A percentile compares a stretch with the other conserved stretches of the same genome.
These are phyloP conservation scores for Mucor piriformis DNA, from an alignment of 371 early-diverging fungal species.

Conservation along the genomic window DNA sequence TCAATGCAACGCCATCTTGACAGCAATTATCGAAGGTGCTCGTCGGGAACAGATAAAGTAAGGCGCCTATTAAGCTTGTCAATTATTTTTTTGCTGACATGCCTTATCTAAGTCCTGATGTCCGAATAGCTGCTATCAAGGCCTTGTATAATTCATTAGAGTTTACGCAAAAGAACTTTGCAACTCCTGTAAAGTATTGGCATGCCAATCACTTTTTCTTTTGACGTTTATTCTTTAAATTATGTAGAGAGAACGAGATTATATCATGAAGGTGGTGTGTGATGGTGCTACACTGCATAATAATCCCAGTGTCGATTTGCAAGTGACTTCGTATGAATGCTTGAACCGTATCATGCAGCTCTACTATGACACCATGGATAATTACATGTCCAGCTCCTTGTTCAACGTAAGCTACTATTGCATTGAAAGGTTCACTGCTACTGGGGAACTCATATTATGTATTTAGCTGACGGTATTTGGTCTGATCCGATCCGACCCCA, in stretches of 20 bases:
- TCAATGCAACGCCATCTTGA: slow-evolving; percentile 4
- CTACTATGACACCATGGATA: slow-evolving; percentile 4
- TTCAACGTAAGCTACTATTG: slow-evolving; percentile 8
- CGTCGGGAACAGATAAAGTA: slow-evolving; percentile 3
- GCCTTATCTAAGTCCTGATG: not conserved
- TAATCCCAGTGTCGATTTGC: not conserved
- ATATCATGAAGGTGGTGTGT: slow-evolving; percentile 9
- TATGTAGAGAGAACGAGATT: slow-evolving; percentile 6
- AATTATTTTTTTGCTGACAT: too few species aligned
- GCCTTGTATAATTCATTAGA: slow-evolving; percentile 3
- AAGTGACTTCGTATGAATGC: slow-evolving; percentile 6
- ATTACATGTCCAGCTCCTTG: slow-evolving; percentile 5
- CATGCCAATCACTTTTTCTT: too few species aligned
- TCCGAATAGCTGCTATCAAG: not conserved
- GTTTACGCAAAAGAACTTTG: not conserved
- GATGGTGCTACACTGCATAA: slow-evolving; percentile 6
- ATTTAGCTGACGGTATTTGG: slow-evolving; percentile 7
- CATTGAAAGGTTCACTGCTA: too few species aligned
- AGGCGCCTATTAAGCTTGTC: too few species aligned
- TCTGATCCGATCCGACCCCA: not conserved
- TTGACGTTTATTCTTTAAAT: not conserved
- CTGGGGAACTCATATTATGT: not conserved
- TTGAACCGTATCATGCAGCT: not conserved
- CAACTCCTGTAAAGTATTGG: not conserved
- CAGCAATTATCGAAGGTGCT: slow-evolving; percentile 6